phyloP scores from a whole-genome alignment of 768 basidiomycete species.

The Mycena pura region DNA sequence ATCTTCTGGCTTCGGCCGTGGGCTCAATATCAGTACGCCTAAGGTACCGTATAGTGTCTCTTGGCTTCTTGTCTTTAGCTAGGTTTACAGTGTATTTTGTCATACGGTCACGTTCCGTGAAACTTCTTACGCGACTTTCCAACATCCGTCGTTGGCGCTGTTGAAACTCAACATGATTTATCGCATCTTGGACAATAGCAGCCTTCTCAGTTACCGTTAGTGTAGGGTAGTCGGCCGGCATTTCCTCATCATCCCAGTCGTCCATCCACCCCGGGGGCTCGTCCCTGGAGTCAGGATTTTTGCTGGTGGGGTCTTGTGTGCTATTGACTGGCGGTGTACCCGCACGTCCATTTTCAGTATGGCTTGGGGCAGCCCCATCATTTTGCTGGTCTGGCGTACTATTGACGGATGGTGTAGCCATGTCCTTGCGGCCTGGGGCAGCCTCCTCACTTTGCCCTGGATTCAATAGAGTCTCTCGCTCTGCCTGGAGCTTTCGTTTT shows the following conservation, averaged over 20 bases:
- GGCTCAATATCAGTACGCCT: not conserved
- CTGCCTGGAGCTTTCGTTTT: too few species aligned
- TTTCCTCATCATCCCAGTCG: not conserved
- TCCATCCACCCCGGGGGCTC: not conserved
- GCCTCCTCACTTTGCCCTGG: too few species aligned
- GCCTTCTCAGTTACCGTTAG: not conserved
- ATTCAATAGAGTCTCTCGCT: too few species aligned
- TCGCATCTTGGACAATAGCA: not conserved
- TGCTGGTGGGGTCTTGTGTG: too few species aligned
- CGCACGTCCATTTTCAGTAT: too few species aligned
- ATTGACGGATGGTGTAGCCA: too few species aligned
- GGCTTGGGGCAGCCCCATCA: too few species aligned
- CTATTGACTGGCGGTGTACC: too few species aligned
- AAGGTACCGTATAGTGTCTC: not conserved
- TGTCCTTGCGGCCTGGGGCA: too few species aligned
- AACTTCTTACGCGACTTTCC: not conserved
- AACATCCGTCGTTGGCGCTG: not conserved
- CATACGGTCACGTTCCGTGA: not conserved
- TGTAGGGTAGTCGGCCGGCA: too few species aligned
- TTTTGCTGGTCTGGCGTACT: too few species aligned
- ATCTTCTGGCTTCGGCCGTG: not conserved
- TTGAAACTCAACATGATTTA: not conserved
- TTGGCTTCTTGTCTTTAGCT: not conserved
- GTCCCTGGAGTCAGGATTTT: too few species aligned
- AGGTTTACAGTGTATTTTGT: conserved; percentile 6